Percentiles rank a stretch among this genome's conserved stretches.
Evolutionary conservation across 495 filamentous ascomycete genomes (phyloP).

Genomic region (Rostrohypoxylon terebratum): DNA sequence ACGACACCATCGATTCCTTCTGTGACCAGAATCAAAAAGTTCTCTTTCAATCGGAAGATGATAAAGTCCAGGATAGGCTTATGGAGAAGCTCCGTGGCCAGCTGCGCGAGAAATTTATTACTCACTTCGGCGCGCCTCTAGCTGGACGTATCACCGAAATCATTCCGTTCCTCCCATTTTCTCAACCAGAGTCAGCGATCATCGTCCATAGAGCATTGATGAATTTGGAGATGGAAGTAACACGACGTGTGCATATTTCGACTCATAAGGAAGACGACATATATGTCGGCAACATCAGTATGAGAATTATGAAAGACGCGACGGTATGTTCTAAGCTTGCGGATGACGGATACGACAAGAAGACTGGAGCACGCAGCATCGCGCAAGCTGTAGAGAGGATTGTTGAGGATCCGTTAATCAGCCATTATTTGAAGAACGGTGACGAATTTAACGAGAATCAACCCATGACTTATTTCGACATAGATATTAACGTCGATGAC

Average conservation of each 20-base stretch:
- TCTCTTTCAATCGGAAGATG: constrained; percentile 37
- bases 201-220: constrained; percentile 59
- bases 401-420: constrained; percentile 21
- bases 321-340: constrained; percentile 24
- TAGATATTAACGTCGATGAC: constrained; percentile 23
- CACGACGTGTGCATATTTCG: background rate
- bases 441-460: constrained; percentile 34
- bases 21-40: constrained; percentile 43
- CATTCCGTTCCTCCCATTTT: constrained; percentile 61
- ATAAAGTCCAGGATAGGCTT: constrained; percentile 36
- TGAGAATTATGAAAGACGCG: constrained; percentile 26
- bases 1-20: constrained; percentile 55
- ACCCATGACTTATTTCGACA: constrained; percentile 10
- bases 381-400: constrained; percentile 10
- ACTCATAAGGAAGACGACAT: constrained; percentile 25
- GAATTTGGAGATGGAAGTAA: constrained; percentile 41
- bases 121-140: constrained; percentile 51
- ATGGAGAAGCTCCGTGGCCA: constrained; percentile 47
- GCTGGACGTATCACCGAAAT: constrained; percentile 56
- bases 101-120: constrained; percentile 48
- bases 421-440: constrained; percentile 22
- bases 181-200: constrained; percentile 53
- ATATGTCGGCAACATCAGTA: constrained; percentile 27
- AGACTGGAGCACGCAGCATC: constrained; percentile 35
- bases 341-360: constrained; percentile 25